Base-by-base conservation (phyloP, 2,329 filamentous ascomycete species). In the Purpureocillium takamizusanense region DNA sequence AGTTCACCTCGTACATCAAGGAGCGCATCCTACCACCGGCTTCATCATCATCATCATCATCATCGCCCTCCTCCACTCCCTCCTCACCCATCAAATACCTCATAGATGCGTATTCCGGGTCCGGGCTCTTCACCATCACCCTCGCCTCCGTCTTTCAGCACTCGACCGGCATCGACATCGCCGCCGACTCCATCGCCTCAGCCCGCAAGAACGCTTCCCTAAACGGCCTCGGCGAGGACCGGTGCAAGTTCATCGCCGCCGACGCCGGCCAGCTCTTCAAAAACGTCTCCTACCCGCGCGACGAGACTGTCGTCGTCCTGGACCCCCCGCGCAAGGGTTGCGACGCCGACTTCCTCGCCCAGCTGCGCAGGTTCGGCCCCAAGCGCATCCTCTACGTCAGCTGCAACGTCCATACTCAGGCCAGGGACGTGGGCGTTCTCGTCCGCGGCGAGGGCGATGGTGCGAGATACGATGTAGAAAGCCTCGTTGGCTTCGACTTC, bases 331-430 rank as follows among this genome's bases (percentile, higher is more conserved):
- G 92, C 32, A 98, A 97, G 61, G 92, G 92, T 9, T 97, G 92
- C 57, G 90, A 95, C 51, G 78, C 80, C 35, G 76, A 76, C 46
- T 98, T 98, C 59, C 64, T 98, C 31, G 62, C 68, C 13, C 92
- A 98, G 66, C 62, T 98, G 52, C 65, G 95, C 38, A 62, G 67
- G 6, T 95, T 86, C 52, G 83, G 74, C 1, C 90, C 92, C 0
- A 72, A 72, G 46, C 72, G 92, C 42, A 78, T 98, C 10, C 78
- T 95, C 4, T 98, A 98, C 58, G 90, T 98, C 31, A 94, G 86
- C 56, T 98, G 92, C 53, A 98, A 98, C 54, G 92, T 98, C 47
- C 92, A 98, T 57, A 97, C 90, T 8, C 92, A 97, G 71, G 92
- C 92, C 12, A 70, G 92, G 38, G 92, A 98, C 61, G 81, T 98